Evolutionary conservation across 805 yeast genomes (phyloP).

Genomic region (Jamesozyma jinghongensis): DNA sequence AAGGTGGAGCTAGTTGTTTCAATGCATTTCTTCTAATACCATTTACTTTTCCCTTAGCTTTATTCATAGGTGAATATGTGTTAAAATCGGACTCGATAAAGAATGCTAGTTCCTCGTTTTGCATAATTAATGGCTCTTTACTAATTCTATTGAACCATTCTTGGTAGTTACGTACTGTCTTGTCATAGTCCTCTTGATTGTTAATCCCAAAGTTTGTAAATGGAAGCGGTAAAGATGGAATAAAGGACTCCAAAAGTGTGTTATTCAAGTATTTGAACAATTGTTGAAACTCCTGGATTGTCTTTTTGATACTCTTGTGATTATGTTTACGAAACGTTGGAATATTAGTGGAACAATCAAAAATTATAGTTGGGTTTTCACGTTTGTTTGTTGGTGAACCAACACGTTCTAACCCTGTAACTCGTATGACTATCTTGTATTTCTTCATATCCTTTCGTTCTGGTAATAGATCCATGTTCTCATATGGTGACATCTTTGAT

Average conservation of each 20-base stretch:
- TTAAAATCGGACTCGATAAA: slow-evolving; percentile 74
- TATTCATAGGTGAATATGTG: slow-evolving; percentile 40
- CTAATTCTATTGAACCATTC: slow-evolving; percentile 77
- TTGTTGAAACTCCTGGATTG: slow-evolving; percentile 66
- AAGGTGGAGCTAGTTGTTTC: slow-evolving; percentile 87
- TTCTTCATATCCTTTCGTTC: slow-evolving; percentile 9
- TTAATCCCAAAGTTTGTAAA: slow-evolving; percentile 74
- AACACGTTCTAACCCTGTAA: slow-evolving; percentile 61
- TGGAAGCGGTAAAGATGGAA: slow-evolving; percentile 76
- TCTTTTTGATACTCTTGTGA: slow-evolving; percentile 70
- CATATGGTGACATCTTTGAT: not conserved
- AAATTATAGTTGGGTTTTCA: slow-evolving; percentile 71
- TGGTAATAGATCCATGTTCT: slow-evolving; percentile 2
- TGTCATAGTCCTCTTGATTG: slow-evolving; percentile 66
- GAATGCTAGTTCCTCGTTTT: slow-evolving; percentile 81
- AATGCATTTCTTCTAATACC: slow-evolving; percentile 83
- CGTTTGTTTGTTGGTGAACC: slow-evolving; percentile 43
- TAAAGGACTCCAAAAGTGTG: slow-evolving; percentile 85
- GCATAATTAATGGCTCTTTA: slow-evolving; percentile 64
- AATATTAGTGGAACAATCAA: slow-evolving; percentile 59
- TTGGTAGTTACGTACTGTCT: slow-evolving; percentile 54
- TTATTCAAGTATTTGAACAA: slow-evolving; percentile 70
- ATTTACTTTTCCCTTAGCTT: slow-evolving; percentile 54
- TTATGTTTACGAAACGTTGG: slow-evolving; percentile 64
- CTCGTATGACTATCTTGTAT: slow-evolving; percentile 42